Evolutionary conservation across 805 yeast genomes (phyloP).

Genomic region (Tetrapisispora arboricola): DNA sequence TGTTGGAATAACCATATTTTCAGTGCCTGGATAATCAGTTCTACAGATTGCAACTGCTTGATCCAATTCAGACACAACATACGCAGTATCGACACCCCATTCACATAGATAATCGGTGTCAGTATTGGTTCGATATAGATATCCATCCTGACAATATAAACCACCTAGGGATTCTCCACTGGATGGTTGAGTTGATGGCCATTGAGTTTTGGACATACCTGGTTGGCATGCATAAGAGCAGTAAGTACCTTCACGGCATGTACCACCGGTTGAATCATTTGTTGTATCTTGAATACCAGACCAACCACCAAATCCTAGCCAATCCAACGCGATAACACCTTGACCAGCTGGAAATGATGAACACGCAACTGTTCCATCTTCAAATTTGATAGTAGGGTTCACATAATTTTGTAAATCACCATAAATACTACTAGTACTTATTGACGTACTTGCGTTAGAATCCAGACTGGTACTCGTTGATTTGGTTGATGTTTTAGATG

Average conservation of each 20-base stretch:
- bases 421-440: slow-evolving; percentile 10
- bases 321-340: slow-evolving; percentile 54
- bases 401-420: slow-evolving; percentile 39
- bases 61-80: slow-evolving; percentile 51
- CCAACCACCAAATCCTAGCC: slow-evolving; percentile 47
- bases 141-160: slow-evolving; percentile 72
- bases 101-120: slow-evolving; percentile 63
- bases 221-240: slow-evolving; percentile 41
- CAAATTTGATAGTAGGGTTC: slow-evolving; percentile 48
- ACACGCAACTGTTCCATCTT: slow-evolving; percentile 62
- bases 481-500: too few species aligned
- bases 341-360: slow-evolving; percentile 62
- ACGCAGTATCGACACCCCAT: slow-evolving; percentile 70
- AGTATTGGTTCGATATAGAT: slow-evolving; percentile 70
- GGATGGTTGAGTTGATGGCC: slow-evolving; percentile 83
- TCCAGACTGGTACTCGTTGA: too few species aligned
- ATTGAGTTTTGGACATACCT: slow-evolving; percentile 98
- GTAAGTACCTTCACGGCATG: slow-evolving; percentile 81
- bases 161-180: slow-evolving; percentile 93
- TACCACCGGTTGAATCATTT: slow-evolving; percentile 38
- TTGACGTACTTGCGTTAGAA: slow-evolving; percentile 11
- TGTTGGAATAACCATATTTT: slow-evolving; percentile 95
- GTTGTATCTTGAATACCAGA: slow-evolving; percentile 33
- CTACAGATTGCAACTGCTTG: slow-evolving; percentile 83
- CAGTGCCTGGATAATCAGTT: slow-evolving; percentile 99